Base-by-base conservation (phyloP, 768 basidiomycete species). In the Kwoniella bestiolae region DNA sequence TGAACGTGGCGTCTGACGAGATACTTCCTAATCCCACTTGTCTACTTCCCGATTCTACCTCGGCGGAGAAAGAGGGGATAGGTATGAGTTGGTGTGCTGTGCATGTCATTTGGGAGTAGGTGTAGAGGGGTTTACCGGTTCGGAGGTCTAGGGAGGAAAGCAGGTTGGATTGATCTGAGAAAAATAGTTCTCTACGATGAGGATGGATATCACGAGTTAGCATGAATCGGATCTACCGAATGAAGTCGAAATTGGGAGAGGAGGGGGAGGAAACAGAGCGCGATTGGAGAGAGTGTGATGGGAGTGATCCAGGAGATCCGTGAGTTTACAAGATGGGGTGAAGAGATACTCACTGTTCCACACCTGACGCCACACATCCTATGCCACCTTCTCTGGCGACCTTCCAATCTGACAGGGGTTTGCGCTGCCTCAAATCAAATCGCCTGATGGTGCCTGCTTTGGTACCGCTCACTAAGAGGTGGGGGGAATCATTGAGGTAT, bases 371-470 rank as follows among this genome's bases (percentile, higher is more conserved):
- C 5, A 80, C 60, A 25, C 52, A 57, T 21, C 72, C 74, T 8
- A 79, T 62, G 0, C 79, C 79, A 18, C 78, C 79, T 59, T 80
- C 79, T 35, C 70, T 55, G 21, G 78, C 79, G 18, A 79, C 68
- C 62, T 79, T 79, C 76, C 76, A 79, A 29, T 79, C 74, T 1
- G 55, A 51, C 11, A 77, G 60, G 11, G 74, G 73, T 59, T 79
- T 79, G 16, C 79, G 68, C 50, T 80, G 78, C 23, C 79, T 60
- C 9, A 78, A 79, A 60, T 80, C 79, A 68, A 75, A 80, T 52
- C 77, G 59, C 45, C 79, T 47, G 3, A 80, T 66, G 9, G 74
- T 75, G 9, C 79, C 79, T 16, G 75, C 67, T 55, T 76, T 76
- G 1, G 79, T 80, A 12, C 79, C 79, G 31, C 71, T 78, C n/a